phyloP scores from a whole-genome alignment of 306 rosid species.

The Sicyos baderoa region DNA sequence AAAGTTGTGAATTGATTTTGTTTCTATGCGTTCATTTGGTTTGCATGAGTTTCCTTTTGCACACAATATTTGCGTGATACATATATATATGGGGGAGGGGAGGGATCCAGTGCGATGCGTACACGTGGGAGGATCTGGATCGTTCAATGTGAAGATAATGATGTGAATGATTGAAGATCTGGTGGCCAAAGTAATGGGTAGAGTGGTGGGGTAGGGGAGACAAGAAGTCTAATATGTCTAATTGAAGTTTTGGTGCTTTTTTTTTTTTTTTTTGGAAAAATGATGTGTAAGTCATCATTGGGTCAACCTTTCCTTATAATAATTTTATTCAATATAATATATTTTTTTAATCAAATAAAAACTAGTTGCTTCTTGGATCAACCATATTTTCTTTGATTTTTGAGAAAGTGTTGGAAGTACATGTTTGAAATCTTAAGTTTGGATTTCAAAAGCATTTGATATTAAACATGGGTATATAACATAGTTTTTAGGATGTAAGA shows the following conservation, averaged over 20 bases:
- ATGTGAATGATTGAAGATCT: conserved; percentile 12
- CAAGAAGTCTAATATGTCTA: conserved; percentile 3
- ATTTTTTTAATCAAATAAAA: too few species aligned
- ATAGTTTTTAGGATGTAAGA: neutral
- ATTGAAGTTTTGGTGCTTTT: neutral
- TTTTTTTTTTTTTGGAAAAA: neutral
- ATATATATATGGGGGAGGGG: conserved; percentile 11
- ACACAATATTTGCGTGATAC: neutral
- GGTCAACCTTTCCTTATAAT: neutral
- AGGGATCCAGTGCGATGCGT: neutral
- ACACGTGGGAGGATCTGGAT: conserved; percentile 8
- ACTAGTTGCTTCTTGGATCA: neutral
- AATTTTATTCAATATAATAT: too few species aligned
- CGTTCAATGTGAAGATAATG: neutral
- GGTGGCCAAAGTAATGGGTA: neutral
- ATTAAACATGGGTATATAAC: too few species aligned
- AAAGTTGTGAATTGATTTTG: neutral
- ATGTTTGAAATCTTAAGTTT: too few species aligned
- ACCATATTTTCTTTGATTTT: too few species aligned
- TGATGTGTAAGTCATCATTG: conserved; percentile 2
- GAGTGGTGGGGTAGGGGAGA: conserved; percentile 3
- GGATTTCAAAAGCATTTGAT: neutral
- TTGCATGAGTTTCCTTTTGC: conserved; percentile 26
- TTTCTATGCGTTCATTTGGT: neutral
- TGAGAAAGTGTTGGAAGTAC: neutral